Evolutionary conservation across 352 stramenopile species (phyloP).

Genomic region (Globisporangium megalacanthum): DNA sequence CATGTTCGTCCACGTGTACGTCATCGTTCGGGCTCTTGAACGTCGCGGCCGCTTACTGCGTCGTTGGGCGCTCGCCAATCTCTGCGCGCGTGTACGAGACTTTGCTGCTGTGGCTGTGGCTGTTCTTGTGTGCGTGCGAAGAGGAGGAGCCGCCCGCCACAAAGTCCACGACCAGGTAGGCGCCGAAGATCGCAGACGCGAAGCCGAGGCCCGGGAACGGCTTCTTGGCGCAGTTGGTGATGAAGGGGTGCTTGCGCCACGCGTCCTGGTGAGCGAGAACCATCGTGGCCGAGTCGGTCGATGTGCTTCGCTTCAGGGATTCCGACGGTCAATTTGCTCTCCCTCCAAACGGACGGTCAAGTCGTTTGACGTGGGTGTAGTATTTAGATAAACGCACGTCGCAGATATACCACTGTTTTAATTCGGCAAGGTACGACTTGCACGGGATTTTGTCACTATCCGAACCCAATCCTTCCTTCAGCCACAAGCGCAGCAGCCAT

Average conservation of each 20-base stretch:
- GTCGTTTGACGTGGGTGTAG: background rate
- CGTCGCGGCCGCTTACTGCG: background rate
- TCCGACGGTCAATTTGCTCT: slow-evolving; percentile 9
- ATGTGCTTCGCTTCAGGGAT: background rate
- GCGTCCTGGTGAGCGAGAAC: slow-evolving; percentile 85
- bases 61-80: slow-evolving; percentile 49
- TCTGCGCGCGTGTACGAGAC: slow-evolving; percentile 52
- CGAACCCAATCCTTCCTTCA: too few species aligned
- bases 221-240: slow-evolving; percentile 79
- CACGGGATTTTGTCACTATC: background rate
- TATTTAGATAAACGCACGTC: too few species aligned
- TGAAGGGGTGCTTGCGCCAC: slow-evolving; percentile 86
- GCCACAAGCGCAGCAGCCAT: background rate
- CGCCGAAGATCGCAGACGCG: slow-evolving; percentile 71
- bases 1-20: background rate
- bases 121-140: slow-evolving; percentile 20
- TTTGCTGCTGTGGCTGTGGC: slow-evolving; percentile 25
- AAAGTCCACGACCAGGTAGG: slow-evolving; percentile 69
- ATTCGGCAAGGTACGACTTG: background rate
- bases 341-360: too few species aligned
- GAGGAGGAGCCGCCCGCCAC: slow-evolving; percentile 39
- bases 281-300: slow-evolving; percentile 27
- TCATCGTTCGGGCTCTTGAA: background rate
- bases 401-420: background rate
- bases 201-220: slow-evolving; percentile 74